These are phyloP conservation scores for Elsinoe batatas DNA, from an alignment of 2,329 filamentous ascomycete species.

Conservation along the genomic window DNA sequence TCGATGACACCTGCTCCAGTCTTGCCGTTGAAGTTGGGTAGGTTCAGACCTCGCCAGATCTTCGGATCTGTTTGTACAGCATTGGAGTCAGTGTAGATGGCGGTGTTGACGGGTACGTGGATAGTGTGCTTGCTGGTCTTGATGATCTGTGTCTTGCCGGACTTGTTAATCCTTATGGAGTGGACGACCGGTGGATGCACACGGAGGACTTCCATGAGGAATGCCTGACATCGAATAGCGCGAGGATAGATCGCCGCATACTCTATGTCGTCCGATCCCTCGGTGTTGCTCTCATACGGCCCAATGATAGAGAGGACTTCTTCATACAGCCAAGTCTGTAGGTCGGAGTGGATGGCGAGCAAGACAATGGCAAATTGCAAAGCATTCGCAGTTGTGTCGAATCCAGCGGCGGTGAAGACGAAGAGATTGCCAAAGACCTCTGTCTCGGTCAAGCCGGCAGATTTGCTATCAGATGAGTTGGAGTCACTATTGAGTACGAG, in stretches of 20 bases:
- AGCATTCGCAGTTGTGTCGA: conserved; percentile 43
- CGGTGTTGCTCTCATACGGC: conserved; percentile 22
- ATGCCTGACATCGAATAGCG: conserved; percentile 35
- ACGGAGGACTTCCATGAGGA: conserved; percentile 43
- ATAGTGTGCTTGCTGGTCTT: conserved; percentile 17
- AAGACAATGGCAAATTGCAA: conserved; percentile 39
- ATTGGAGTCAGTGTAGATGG: conserved; percentile 29
- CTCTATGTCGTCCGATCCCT: conserved; percentile 24
- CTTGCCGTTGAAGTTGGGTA: conserved; percentile 20
- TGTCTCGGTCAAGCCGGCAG: conserved; percentile 24
- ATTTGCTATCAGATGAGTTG: not conserved
- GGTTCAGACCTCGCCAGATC: not conserved
- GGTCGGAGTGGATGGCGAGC: conserved; percentile 37
- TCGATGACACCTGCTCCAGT: conserved; percentile 2
- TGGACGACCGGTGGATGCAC: conserved; percentile 33
- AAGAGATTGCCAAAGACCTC: conserved; percentile 39
- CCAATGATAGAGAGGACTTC: conserved; percentile 30
- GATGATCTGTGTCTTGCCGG: not conserved
- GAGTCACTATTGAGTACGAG: not conserved
- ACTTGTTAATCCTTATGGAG: conserved; percentile 1
- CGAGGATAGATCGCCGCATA: conserved; percentile 33
- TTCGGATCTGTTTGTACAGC: conserved; percentile 21
- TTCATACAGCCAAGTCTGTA: conserved; percentile 44
- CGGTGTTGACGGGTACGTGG: conserved; percentile 26
- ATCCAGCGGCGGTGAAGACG: conserved; percentile 39